Conservation (phyloP, 202 grass and related monocot species). For the Sporobolus alterniflorus region DNA sequence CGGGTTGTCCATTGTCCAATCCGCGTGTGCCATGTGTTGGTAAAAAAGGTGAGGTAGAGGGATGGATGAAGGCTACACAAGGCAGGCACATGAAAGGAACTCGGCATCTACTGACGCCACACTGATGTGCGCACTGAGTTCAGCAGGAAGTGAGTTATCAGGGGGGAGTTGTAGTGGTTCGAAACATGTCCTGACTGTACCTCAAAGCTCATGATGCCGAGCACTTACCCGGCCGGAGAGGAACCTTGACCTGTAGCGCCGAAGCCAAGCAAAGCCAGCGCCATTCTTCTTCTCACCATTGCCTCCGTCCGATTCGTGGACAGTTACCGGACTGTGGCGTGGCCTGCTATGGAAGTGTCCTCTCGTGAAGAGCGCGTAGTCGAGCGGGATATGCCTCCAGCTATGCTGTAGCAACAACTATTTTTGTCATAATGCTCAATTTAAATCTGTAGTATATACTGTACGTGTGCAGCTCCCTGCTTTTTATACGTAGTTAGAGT, state of each 20-base stretch:
- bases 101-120: not conserved
- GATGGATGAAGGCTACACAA: no score
- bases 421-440: no score
- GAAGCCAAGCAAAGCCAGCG: slow-evolving; percentile 44
- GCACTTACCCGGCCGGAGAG: slow-evolving; percentile 12
- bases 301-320: no score
- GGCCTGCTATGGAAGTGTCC: not conserved
- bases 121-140: not conserved
- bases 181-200: no score
- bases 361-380: slow-evolving; percentile 58
- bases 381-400: no score
- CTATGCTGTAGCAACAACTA: no score
- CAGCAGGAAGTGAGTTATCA: not conserved
- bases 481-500: no score
- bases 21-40: not conserved
- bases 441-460: no score
- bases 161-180: no score
- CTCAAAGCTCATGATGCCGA: slow-evolving; percentile 20
- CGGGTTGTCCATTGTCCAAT: not conserved
- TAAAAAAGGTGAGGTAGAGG: no score
- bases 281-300: not conserved
- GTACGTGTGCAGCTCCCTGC: no score
- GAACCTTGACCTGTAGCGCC: slow-evolving; percentile 35
- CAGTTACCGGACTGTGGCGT: not conserved
- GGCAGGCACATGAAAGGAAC: not conserved